A percentile compares a stretch with the other conserved stretches of the same genome.
phyloP scores from a whole-genome alignment of 768 basidiomycete species.

The Lactifluus rugatus region DNA sequence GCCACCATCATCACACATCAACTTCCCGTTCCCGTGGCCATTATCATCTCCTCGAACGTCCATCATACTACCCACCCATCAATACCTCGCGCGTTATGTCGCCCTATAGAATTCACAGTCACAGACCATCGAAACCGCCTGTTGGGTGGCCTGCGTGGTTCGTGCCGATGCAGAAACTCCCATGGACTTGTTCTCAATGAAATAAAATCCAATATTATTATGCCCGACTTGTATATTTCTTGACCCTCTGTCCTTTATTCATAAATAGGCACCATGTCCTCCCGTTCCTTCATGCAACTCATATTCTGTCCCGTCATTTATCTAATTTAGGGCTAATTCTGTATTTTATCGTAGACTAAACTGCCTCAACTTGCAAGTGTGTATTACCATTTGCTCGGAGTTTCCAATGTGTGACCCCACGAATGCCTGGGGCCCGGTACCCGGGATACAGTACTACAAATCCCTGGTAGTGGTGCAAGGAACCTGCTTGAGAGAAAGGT shows the following conservation, averaged over 20 bases:
- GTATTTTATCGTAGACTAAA: neutral
- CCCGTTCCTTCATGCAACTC: neutral
- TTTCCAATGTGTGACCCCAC: neutral
- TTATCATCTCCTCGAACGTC: neutral
- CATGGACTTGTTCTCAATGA: neutral
- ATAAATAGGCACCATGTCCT: constrained; percentile 8
- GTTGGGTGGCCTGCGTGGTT: neutral
- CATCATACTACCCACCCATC: neutral
- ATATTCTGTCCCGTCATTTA: neutral
- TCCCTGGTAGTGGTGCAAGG: neutral
- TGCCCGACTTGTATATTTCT: neutral
- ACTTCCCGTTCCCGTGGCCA: neutral
- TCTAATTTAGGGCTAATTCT: neutral
- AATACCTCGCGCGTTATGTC: neutral
- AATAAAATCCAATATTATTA: neutral
- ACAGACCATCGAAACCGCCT: neutral
- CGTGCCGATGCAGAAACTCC: neutral
- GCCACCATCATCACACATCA: too few species aligned
- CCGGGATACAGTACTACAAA: neutral
- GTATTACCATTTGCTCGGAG: neutral
- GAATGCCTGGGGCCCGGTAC: neutral
- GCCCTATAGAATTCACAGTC: neutral
- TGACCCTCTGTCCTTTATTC: constrained; percentile 1
- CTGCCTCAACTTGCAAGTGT: neutral
- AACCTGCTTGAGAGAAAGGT: neutral